Percentiles rank a stretch among this genome's conserved stretches.
Evolutionary conservation across 1,284 basidiomycete genomes (phyloP).

Genomic region (Cystobasidiaceae sp.): DNA sequence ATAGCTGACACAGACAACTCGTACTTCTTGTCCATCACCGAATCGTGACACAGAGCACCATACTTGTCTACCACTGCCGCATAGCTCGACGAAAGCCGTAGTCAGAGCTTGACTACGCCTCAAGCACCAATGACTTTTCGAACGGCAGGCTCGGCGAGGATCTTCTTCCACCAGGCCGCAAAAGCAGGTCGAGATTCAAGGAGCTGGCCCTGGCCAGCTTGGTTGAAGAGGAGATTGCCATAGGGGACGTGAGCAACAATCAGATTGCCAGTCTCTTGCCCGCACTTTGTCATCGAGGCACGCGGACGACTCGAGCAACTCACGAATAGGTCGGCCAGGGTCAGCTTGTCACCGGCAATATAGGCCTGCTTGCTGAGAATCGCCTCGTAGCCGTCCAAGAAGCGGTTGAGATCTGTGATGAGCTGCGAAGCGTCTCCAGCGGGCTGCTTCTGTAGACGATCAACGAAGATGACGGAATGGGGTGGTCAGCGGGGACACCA

Average conservation of each 20-base stretch:
- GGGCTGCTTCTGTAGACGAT: too few species aligned
- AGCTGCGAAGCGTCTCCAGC: slow-evolving; percentile 36
- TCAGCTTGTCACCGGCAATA: slow-evolving; percentile 13
- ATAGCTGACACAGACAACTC: too few species aligned
- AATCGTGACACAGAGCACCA: too few species aligned
- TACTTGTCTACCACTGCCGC: too few species aligned
- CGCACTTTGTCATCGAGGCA: neutral
- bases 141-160: neutral
- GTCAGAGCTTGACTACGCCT: too few species aligned
- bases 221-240: neutral
- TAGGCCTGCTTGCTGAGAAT: slow-evolving; percentile 53
- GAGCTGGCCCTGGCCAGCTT: slow-evolving; percentile 3
- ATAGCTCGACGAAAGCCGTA: too few species aligned
- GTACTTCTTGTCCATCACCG: too few species aligned
- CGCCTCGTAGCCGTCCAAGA: slow-evolving; percentile 54
- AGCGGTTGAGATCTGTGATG: slow-evolving; percentile 46
- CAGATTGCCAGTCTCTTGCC: neutral
- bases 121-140: slow-evolving; percentile 2
- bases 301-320: neutral
- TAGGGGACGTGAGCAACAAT: slow-evolving; percentile 1
- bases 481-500: too few species aligned
- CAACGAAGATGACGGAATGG: too few species aligned
- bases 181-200: slow-evolving; percentile 19
- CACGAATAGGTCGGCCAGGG: slow-evolving; percentile 29
- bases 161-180: slow-evolving; percentile 24